Percentiles rank a stretch among this genome's conserved stretches.
phyloP scores from a whole-genome alignment of 495 filamentous ascomycete species.

The Lasiosphaeriaceae sp. region DNA sequence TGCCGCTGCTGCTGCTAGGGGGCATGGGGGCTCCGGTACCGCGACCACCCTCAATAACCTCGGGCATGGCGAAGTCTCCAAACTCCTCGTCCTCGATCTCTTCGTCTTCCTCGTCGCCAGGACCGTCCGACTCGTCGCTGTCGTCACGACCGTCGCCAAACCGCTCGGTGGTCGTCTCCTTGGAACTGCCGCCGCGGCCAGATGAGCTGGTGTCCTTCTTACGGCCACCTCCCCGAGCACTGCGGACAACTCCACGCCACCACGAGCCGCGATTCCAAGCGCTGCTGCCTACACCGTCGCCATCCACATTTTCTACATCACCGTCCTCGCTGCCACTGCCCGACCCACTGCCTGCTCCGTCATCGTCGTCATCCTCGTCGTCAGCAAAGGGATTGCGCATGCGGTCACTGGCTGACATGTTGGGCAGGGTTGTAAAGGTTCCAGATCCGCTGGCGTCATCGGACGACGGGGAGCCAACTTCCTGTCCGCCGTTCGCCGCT shows the following conservation, averaged over 20 bases:
- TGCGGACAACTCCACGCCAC: slow-evolving; percentile 42
- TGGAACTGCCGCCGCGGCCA: neutral
- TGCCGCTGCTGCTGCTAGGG: no score
- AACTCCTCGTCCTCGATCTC: slow-evolving; percentile 49
- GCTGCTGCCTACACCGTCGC: slow-evolving; percentile 13
- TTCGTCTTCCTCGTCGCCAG: slow-evolving; percentile 33
- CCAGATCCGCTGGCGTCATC: slow-evolving; percentile 23
- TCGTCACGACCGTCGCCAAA: slow-evolving; percentile 47
- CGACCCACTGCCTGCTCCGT: slow-evolving; percentile 29
- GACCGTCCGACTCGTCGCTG: slow-evolving; percentile 29
- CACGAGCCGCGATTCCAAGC: slow-evolving; percentile 40
- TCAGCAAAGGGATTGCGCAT: slow-evolving; percentile 48
- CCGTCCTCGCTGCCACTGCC: slow-evolving; percentile 26
- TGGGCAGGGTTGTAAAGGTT: slow-evolving; percentile 17
- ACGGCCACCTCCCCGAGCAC: slow-evolving; percentile 13
- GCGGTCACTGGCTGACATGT: slow-evolving; percentile 17
- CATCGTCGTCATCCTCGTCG: slow-evolving; percentile 42
- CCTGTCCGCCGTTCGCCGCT: slow-evolving; percentile 28
- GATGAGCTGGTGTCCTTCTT: neutral
- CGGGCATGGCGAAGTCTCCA: slow-evolving; percentile 51
- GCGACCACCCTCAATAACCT: slow-evolving; percentile 27
- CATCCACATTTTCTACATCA: slow-evolving; percentile 28
- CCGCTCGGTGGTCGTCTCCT: slow-evolving; percentile 25
- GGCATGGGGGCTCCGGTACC: slow-evolving; percentile 4
- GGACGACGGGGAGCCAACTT: slow-evolving; percentile 16